Conservation (phyloP, 2,329 filamentous ascomycete species). For the Neocatenulostroma microsporum region DNA sequence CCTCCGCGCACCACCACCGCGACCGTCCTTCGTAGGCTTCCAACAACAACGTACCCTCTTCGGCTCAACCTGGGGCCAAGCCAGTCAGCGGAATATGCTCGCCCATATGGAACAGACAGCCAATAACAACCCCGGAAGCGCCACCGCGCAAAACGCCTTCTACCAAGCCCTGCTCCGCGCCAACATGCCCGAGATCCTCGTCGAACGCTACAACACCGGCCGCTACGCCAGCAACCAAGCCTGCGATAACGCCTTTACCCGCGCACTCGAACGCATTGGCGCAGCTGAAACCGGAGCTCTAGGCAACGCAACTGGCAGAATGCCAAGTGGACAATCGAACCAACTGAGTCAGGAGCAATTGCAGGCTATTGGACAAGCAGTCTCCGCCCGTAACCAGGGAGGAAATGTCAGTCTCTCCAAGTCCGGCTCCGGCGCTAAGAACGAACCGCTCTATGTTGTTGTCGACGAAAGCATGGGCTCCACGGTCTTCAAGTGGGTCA, state of each 20-base stretch:
- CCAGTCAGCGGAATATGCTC: conserved; percentile 53
- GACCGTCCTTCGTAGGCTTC: conserved; percentile 27
- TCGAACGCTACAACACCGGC: conserved; percentile 81
- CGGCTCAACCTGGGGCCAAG: conserved; percentile 30
- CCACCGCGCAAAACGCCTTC: conserved; percentile 84
- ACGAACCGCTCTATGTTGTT: conserved; percentile 86
- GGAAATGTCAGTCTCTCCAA: conserved; percentile 53
- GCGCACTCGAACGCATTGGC: conserved; percentile 60
- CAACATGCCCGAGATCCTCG: conserved; percentile 86
- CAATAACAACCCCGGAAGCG: conserved; percentile 83
- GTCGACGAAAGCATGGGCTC: conserved; percentile 81
- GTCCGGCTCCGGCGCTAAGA: conserved; percentile 61
- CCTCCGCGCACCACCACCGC: conserved; percentile 9
- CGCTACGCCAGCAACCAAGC: conserved; percentile 73
- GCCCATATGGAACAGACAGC: conserved; percentile 84
- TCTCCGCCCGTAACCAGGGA: conserved; percentile 63
- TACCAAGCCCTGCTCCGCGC: conserved; percentile 85
- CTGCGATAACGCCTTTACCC: conserved; percentile 70
- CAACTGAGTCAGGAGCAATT: conserved; percentile 55
- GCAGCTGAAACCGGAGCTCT: conserved; percentile 34
- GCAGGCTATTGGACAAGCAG: conserved; percentile 72
- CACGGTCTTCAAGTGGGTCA: conserved; percentile 82
- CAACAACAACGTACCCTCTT: conserved; percentile 40
- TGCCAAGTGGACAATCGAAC: conserved; percentile 30
- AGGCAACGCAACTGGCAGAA: conserved; percentile 17